Evolutionary conservation across 2,329 filamentous ascomycete species (phyloP), one percentile per base, ranked within the genome.

Genomic region (Phyllachora maydis): DNA sequence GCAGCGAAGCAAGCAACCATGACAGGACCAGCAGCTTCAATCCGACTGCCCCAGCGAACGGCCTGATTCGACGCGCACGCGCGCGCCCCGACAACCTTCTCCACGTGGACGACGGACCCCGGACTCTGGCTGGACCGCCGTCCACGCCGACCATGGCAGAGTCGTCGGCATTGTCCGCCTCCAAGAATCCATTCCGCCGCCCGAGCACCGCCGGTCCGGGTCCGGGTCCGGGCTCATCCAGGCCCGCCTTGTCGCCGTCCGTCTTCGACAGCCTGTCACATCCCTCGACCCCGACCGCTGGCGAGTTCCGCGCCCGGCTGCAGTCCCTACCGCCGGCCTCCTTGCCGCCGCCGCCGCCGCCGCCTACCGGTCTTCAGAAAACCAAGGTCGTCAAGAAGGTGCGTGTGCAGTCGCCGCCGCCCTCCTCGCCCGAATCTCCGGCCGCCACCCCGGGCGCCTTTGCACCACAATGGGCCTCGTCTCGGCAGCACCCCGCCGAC

Each of bases 321-420:
- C 39, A 33, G 29, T 38, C 34, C 27, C 41, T 35, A 26, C 38
- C 30, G 23, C 45, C 36, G 25, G 39, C 45, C 12, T 32, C 32
- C 19, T n/a, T n/a, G n/a, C n/a, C n/a, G n/a, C n/a, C n/a, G n/a
- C 40, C 40, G 13, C 37, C 41, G 20, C 40, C 48, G 26, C 43
- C 38, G 15, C 39, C 30, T 18, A 44, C 38, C 32, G 51, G 35
- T 16, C 44, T 42, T 27, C 38, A 40, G 33, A 57, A 46, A 32
- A 40, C 43, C 19, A 76, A 60, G 50, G 52, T 65, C 18, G 54
- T 62, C 28, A 74, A 75, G 47, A 73, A 65, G 37, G 71, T 77
- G 29, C 65, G 70, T 37, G 61, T 73, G 6, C 57, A 70, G 38
- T 70, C 65, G 19, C 67, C 67, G 24, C 65, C 65, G 28, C 65